Percentiles rank a stretch among this genome's conserved stretches.
phyloP scores from a whole-genome alignment of 257 asterid genomes.

The Solanum verrucosum region DNA sequence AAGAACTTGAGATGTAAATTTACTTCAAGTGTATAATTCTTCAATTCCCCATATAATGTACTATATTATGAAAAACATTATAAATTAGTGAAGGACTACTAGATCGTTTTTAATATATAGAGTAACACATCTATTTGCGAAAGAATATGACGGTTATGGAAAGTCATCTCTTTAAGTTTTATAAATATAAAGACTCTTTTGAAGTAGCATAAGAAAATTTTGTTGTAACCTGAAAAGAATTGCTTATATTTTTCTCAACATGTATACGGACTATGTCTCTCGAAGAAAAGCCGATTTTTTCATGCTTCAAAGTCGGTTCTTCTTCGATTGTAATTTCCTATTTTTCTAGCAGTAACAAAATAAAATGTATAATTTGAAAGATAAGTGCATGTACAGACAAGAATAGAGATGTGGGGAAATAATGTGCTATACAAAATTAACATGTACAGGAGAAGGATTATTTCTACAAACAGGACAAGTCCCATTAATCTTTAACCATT shows the following conservation, averaged over 20 bases:
- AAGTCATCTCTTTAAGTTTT: not conserved
- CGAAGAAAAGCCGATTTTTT: not conserved
- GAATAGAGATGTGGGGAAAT: not conserved
- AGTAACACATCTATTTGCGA: not conserved
- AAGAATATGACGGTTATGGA: not conserved
- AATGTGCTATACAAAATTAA: not conserved
- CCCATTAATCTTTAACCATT: constrained; percentile 58
- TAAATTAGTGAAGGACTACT: not conserved
- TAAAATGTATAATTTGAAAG: not conserved
- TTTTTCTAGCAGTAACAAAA: not conserved
- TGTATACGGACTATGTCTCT: not conserved
- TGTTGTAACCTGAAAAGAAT: not conserved
- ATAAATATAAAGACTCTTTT: not conserved
- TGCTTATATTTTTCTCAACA: not conserved
- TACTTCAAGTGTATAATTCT: too few species aligned
- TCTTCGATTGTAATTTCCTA: not conserved
- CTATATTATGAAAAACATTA: not conserved
- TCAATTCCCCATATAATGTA: not conserved
- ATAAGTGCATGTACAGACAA: not conserved
- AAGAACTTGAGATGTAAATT: not conserved
- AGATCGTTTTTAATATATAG: too few species aligned
- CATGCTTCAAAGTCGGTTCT: not conserved
- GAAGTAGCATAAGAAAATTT: not conserved
- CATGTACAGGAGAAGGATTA: constrained; percentile 34
- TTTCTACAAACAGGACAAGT: constrained; percentile 74